Conservation (phyloP, 2,329 filamentous ascomycete species). For the Hypomyces rosellus region DNA sequence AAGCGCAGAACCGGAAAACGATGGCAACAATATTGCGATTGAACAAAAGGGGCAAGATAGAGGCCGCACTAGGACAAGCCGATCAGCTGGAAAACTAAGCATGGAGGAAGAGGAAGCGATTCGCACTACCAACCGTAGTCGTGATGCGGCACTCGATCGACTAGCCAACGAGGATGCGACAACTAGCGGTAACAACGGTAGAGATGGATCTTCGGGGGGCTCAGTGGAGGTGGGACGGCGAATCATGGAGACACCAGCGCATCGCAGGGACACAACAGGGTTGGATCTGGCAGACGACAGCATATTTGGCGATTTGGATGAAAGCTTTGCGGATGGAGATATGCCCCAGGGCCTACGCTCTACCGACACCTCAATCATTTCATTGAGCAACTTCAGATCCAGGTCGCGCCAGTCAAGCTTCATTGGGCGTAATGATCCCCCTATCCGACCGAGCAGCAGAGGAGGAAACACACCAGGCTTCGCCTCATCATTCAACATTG, state of each 20-base stretch:
- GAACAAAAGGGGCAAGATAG: slow-evolving; percentile 22
- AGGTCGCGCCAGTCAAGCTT: slow-evolving; percentile 45
- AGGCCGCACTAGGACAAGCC: slow-evolving; percentile 16
- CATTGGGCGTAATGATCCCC: slow-evolving; percentile 43
- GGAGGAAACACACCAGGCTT: slow-evolving; percentile 42
- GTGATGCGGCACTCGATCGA: slow-evolving; percentile 31
- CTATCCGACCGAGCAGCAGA: slow-evolving; percentile 48
- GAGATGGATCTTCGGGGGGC: slow-evolving; percentile 24
- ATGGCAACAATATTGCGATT: neutral
- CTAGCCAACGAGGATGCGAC: slow-evolving; percentile 30
- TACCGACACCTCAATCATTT: slow-evolving; percentile 40
- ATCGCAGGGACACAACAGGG: slow-evolving; percentile 38
- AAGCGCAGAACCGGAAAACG: neutral
- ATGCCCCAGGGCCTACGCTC: slow-evolving; percentile 29
- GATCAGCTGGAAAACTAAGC: slow-evolving; percentile 12
- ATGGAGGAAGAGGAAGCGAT: slow-evolving; percentile 22
- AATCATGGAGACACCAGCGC: slow-evolving; percentile 27
- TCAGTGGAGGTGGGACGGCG: slow-evolving; percentile 34
- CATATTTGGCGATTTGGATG: slow-evolving; percentile 40
- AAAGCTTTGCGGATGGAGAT: slow-evolving; percentile 36
- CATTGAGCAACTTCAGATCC: slow-evolving; percentile 40
- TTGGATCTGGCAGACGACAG: slow-evolving; percentile 43
- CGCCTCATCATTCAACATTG: slow-evolving; percentile 48
- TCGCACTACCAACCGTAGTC: slow-evolving; percentile 21
- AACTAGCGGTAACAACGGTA: slow-evolving; percentile 18